Evolutionary conservation across 257 asterid species (phyloP), one percentile per base, ranked within the genome.

Genomic region (Linderniella brevidens): DNA sequence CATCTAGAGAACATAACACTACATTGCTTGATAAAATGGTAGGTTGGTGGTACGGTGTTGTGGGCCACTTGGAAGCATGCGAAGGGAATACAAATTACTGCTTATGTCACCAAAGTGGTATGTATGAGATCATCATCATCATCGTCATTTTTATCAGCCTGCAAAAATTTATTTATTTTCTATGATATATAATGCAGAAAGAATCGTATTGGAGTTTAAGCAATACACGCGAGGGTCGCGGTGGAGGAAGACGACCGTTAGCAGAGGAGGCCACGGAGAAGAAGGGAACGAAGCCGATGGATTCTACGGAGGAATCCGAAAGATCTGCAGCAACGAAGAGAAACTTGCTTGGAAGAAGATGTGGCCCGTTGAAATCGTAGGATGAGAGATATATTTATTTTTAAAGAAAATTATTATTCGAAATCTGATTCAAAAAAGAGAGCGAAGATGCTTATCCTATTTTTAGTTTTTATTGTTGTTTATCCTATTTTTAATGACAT

Each of bases 1-100:
- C n/a, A n/a, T n/a, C n/a, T n/a, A n/a, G n/a, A n/a, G n/a, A n/a
- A n/a, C n/a, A n/a, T n/a, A 56, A 36, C 52, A 55, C 59, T 45
- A 70, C 57, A 50, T 63, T 45, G 63, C 67, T 46, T 52, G 57
- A 66, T 39, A 20, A 20, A 53, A 41, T 60, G 64, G 54, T 76
- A 86, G 94, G 94, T 52, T 86, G 97, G 97, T 82, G 94, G 94
- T 86, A 82, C 69, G 94, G 97, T 36, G 72, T 86, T 54, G 92
- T 82, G 54, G 93, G 93, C 58, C 97, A 86, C 80, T 69, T 75
- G 66, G 87, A 82, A 71, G 66, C 93, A 40, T 86, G 97, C 58
- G 79, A 77, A 35, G 85, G 94, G 37, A 58, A 69, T 62, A 53
- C 65, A 54, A 62, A 42, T 57, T 69, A 65, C 77, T 86, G 96